Evolutionary conservation across 1,284 basidiomycete species (phyloP).

Genomic region (Gomphus sp.): DNA sequence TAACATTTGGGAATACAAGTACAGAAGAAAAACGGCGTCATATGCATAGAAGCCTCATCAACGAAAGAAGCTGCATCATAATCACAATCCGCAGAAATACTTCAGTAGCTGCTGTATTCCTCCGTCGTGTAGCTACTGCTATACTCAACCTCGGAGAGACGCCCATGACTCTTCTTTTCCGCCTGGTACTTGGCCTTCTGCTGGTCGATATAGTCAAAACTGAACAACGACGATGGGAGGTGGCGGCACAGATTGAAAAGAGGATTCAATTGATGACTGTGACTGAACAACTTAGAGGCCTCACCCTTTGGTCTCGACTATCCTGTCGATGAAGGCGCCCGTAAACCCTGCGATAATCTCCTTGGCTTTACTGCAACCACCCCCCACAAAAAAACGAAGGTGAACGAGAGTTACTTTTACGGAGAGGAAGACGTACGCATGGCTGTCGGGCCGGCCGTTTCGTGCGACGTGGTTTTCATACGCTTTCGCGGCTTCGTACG

Average conservation of each 20-base stretch:
- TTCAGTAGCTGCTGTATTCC: not conserved
- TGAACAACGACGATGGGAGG: not conserved
- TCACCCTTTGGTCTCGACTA: slow-evolving; percentile 45
- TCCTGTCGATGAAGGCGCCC: slow-evolving; percentile 36
- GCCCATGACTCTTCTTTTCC: not conserved
- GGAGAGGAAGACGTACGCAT: slow-evolving; percentile 18
- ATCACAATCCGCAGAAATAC: not conserved
- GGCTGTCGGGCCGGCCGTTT: slow-evolving; percentile 35
- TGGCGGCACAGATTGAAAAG: not conserved
- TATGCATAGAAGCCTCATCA: no score
- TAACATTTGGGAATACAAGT: no score
- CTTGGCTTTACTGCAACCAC: slow-evolving; percentile 27
- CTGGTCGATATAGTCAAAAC: not conserved
- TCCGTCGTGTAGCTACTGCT: not conserved
- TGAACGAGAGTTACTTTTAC: not conserved
- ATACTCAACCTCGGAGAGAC: not conserved
- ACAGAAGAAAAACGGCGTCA: no score
- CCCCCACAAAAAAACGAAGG: not conserved
- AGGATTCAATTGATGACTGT: not conserved
- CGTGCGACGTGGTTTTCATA: slow-evolving; percentile 40
- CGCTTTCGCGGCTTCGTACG: slow-evolving; percentile 40
- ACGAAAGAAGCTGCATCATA: no score
- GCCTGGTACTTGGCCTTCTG: slow-evolving; percentile 1
- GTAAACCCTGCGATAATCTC: slow-evolving; percentile 34
- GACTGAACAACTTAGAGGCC: slow-evolving; percentile 11